Evolutionary conservation across 73 alveolate genomes (phyloP), one percentile per base, ranked within the genome.

Genomic region (Paramecium biaurelia): DNA sequence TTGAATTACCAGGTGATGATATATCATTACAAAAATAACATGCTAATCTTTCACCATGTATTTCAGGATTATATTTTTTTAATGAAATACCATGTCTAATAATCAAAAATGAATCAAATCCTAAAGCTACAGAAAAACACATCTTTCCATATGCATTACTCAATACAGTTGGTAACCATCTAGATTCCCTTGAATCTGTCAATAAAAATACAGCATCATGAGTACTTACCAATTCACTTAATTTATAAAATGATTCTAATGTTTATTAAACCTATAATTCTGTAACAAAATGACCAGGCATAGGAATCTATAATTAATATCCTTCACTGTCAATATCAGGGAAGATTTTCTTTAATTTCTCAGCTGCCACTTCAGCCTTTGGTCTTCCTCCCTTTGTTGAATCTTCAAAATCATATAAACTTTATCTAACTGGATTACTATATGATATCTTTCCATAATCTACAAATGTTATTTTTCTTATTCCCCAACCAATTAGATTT

Each of bases 11-110:
- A 41, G 99, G 99, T n/a, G 99, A 98, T 1, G 97, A 96, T 2
- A 98, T 94, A 93, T 98, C 99, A 82, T 98, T 98, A 86, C 99
- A 98, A 92, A 98, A 98, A 92, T 98, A 98, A 79, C 99, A 98
- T 4, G 99, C 99, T 57, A 97, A 94, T 89, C 99, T 96, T 79
- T 96, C 97, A 18, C 98, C 99, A 86, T 96, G 95, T 20, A 92
- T 72, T 34, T 58, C 95, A 38, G 94, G 94, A 79, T 94, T 85
- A 57, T 95, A 96, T 10, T 23, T 20, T 28, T 85, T 85, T 2
- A 86, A 59, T 15, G 97, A 53, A 10, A 92, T 82, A 18, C 99
- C 99, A 93, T 98, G 99, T 63, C 99, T 95, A 97, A 98, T 97
- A 9, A 97, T 98, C 18, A 98, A 92, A 93, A 92, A 97, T 0